A percentile compares a stretch with the other conserved stretches of the same genome.
phyloP scores from a whole-genome alignment of 352 stramenopile genomes.

The Phytopythium mirpurense region DNA sequence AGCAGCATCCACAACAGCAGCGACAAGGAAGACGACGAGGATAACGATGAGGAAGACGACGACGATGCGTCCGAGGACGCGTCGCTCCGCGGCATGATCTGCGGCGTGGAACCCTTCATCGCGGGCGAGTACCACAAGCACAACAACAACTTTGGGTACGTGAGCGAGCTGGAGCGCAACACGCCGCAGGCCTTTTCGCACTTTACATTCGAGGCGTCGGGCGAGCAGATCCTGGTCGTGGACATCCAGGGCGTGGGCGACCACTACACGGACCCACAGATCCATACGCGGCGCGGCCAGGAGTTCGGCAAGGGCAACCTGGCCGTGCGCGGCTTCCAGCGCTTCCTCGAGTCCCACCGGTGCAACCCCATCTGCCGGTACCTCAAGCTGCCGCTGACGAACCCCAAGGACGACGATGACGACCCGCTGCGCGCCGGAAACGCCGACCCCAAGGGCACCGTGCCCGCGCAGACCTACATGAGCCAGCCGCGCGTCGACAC shows the following conservation, averaged over 20 bases:
- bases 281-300: conserved; percentile 77
- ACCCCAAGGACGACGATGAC: conserved; percentile 60
- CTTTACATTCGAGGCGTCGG: conserved; percentile 89
- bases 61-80: conserved; percentile 32
- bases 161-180: conserved; percentile 75
- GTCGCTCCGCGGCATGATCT: conserved; percentile 64
- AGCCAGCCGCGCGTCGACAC: conserved; percentile 48
- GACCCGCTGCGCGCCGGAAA: conserved; percentile 1
- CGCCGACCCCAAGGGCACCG: conserved; percentile 45
- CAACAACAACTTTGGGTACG: conserved; percentile 83
- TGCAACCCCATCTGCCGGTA: conserved; percentile 83
- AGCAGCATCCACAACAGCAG: background rate
- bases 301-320: conserved; percentile 85
- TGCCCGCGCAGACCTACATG: conserved; percentile 71
- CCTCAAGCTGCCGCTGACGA: conserved; percentile 65
- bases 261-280: conserved; percentile 95
- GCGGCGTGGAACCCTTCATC: conserved; percentile 74
- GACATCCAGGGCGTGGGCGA: conserved; percentile 95
- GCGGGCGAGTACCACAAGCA: conserved; percentile 79
- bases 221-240: conserved; percentile 90
- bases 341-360: conserved; percentile 68
- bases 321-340: conserved; percentile 56
- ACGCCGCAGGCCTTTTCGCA: conserved; percentile 89
- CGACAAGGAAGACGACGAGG: background rate
- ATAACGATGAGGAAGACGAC: conserved; percentile 9